Evolutionary conservation across 1,284 basidiomycete genomes (phyloP).

Genomic region (Coniophora puteana): DNA sequence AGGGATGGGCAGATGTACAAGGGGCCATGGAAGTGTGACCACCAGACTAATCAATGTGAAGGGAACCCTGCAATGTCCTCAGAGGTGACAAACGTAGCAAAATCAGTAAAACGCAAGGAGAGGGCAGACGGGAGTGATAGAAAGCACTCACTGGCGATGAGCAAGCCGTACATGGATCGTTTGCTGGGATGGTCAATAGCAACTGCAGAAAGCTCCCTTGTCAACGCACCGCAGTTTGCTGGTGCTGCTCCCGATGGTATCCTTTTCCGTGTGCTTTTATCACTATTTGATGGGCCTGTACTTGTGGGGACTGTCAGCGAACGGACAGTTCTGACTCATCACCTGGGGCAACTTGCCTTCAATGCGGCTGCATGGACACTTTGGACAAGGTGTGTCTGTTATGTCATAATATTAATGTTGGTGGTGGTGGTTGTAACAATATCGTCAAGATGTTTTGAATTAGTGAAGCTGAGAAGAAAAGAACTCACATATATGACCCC

Average conservation of each 20-base stretch:
- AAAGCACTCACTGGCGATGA: slow-evolving; percentile 2
- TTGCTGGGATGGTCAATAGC: background rate
- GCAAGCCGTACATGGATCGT: slow-evolving; percentile 1
- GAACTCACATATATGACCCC: slow-evolving; percentile 14
- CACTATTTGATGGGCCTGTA: no score
- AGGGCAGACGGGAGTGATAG: background rate
- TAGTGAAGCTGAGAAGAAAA: slow-evolving; percentile 16
- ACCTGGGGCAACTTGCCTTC: slow-evolving; percentile 6
- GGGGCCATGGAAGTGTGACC: no score
- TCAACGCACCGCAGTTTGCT: background rate
- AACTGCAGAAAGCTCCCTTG: background rate
- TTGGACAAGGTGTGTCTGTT: slow-evolving; percentile 13
- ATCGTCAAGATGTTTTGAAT: slow-evolving; percentile 24
- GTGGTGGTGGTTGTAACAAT: background rate
- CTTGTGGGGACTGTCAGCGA: background rate
- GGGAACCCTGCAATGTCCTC: no score
- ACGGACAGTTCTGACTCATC: background rate
- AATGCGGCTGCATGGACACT: slow-evolving; percentile 6
- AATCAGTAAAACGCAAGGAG: no score
- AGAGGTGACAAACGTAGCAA: no score
- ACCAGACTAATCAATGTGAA: no score
- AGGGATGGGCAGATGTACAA: no score
- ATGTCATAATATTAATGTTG: background rate
- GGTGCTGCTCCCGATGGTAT: no score
- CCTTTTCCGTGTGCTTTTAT: background rate